Evolutionary conservation across 2,329 filamentous ascomycete species (phyloP).

Genomic region (Claviceps fusiformis): DNA sequence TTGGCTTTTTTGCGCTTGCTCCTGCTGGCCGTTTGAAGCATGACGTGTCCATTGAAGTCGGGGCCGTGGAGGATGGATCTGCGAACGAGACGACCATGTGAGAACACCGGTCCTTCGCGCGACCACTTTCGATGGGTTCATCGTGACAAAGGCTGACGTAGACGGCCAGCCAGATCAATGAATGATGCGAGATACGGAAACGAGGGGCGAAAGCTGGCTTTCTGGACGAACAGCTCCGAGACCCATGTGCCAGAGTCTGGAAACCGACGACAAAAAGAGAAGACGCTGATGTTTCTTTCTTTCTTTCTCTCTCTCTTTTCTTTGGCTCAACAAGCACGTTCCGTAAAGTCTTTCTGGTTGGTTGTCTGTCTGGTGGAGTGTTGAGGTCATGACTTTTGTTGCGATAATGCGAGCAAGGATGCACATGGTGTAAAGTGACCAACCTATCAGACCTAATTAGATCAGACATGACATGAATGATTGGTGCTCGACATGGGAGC

Average conservation of each 20-base stretch:
- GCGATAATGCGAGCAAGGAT: background rate
- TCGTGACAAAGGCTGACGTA: slow-evolving; percentile 6
- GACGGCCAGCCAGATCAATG: background rate
- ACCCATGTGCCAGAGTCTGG: background rate
- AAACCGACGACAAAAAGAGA: background rate
- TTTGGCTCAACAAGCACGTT: background rate
- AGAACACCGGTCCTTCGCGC: slow-evolving; percentile 16
- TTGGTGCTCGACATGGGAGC: too few species aligned
- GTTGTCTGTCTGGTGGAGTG: background rate
- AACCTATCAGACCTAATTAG: background rate
- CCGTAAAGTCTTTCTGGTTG: background rate
- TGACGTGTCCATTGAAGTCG: slow-evolving; percentile 20
- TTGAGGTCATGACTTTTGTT: slow-evolving; percentile 1
- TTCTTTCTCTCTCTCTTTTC: too few species aligned
- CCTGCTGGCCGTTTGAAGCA: slow-evolving; percentile 12
- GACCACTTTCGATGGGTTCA: slow-evolving; percentile 19
- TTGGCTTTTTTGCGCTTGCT: slow-evolving; percentile 6
- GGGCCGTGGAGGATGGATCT: slow-evolving; percentile 10
- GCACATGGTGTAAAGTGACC: background rate
- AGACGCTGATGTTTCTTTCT: background rate
- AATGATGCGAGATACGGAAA: background rate
- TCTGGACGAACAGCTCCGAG: background rate
- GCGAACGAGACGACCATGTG: slow-evolving; percentile 11
- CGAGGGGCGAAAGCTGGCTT: background rate
- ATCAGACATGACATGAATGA: too few species aligned